These are phyloP conservation scores for Phytophthora macrochlamydospora DNA, from an alignment of 352 stramenopile species.

Conservation along the genomic window DNA sequence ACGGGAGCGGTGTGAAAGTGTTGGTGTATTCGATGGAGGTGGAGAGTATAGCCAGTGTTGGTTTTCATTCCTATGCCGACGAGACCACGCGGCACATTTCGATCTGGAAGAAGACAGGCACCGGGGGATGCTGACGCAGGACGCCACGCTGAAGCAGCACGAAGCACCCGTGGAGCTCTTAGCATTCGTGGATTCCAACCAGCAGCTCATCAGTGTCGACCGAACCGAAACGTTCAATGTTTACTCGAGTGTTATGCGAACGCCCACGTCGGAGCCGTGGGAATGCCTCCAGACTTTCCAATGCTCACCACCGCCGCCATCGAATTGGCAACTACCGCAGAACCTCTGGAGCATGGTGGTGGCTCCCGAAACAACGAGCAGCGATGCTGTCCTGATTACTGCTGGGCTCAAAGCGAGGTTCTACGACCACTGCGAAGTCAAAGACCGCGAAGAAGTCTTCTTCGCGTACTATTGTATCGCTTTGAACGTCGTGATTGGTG, in stretches of 20 bases:
- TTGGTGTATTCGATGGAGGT: constrained; percentile 51
- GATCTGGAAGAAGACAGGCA: constrained; percentile 50
- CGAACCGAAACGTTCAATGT: constrained; percentile 43
- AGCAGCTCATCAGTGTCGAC: constrained; percentile 64
- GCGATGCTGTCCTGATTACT: constrained; percentile 63
- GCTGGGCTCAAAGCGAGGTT: constrained; percentile 44
- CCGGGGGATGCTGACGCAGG: constrained; percentile 29
- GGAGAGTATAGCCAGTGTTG: constrained; percentile 62
- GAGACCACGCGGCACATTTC: constrained; percentile 67
- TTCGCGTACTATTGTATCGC: constrained; percentile 59
- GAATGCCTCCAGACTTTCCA: constrained; percentile 54
- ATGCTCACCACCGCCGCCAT: constrained; percentile 18
- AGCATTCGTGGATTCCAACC: constrained; percentile 61
- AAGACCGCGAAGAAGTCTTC: constrained; percentile 68
- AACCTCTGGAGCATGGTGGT: constrained; percentile 44
- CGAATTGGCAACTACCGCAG: constrained; percentile 28
- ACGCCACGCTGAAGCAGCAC: constrained; percentile 44
- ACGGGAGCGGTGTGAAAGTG: constrained; percentile 60
- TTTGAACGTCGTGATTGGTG: constrained; percentile 62
- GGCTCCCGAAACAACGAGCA: constrained; percentile 46
- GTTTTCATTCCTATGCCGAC: constrained; percentile 67
- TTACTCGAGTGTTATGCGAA: constrained; percentile 55
- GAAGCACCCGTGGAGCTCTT: constrained; percentile 46
- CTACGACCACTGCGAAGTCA: constrained; percentile 66
- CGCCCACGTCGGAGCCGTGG: constrained; percentile 51